Evolutionary conservation across 1,284 basidiomycete genomes (phyloP).

Genomic region (Phellopilus nigrolimitatus): DNA sequence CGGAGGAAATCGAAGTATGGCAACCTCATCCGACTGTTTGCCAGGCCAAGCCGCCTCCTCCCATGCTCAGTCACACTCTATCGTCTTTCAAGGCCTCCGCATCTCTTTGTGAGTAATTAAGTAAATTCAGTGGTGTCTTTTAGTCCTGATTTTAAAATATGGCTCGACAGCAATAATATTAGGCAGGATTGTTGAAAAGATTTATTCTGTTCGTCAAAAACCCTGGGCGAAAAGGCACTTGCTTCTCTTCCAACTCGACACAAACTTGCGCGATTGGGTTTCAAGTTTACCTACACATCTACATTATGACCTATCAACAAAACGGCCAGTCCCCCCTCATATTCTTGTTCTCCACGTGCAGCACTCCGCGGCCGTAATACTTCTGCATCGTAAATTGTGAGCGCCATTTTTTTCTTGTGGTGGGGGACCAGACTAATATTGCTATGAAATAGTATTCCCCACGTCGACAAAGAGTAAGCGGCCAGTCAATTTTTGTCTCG

Average conservation of each 20-base stretch:
- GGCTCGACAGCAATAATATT: constrained; percentile 48
- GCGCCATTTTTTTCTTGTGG: constrained; percentile 28
- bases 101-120: constrained; percentile 47
- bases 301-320: constrained; percentile 47
- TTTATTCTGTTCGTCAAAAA: constrained; percentile 67
- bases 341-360: constrained; percentile 71
- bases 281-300: constrained; percentile 64
- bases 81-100: constrained; percentile 55
- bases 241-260: constrained; percentile 55
- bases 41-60: constrained; percentile 34
- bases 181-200: constrained; percentile 60
- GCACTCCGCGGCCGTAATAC: constrained; percentile 73
- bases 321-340: constrained; percentile 53
- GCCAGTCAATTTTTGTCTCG: background rate
- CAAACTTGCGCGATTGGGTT: constrained; percentile 72
- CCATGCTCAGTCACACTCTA: constrained; percentile 48
- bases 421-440: background rate
- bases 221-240: constrained; percentile 42
- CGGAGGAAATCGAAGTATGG: constrained; percentile 57
- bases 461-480: constrained; percentile 10
- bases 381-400: constrained; percentile 80
- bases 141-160: background rate
- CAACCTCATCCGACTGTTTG: constrained; percentile 40
- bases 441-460: constrained; percentile 8
- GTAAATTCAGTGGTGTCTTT: background rate